These are phyloP conservation scores for Tillandsia fasciculata DNA, from an alignment of 176 grass and related monocot genomes.

Conservation along the genomic window DNA sequence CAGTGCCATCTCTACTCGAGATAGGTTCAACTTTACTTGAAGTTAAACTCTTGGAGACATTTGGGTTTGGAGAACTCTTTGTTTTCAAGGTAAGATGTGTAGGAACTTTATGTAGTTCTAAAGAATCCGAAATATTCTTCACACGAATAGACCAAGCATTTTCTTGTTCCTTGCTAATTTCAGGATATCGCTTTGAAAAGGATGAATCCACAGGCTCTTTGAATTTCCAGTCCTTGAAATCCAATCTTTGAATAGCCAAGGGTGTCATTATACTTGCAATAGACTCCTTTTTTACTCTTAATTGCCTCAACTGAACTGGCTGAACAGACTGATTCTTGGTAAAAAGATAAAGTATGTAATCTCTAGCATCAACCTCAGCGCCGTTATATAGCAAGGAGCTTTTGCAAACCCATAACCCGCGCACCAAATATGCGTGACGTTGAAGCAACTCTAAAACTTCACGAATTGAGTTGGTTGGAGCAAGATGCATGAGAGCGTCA, in stretches of 20 bases:
- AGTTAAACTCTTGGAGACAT: not conserved
- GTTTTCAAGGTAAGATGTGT: constrained; percentile 11
- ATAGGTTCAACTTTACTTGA: constrained; percentile 22
- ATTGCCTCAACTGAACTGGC: constrained; percentile 4
- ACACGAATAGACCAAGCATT: constrained; percentile 34
- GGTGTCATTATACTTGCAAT: constrained; percentile 21
- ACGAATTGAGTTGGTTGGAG: constrained; percentile 34
- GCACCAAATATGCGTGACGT: constrained; percentile 48
- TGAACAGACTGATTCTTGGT: constrained; percentile 36
- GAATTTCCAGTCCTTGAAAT: constrained; percentile 49
- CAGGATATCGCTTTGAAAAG: constrained; percentile 44
- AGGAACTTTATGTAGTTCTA: not conserved
- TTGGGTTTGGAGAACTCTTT: constrained; percentile 23
- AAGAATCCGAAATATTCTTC: constrained; percentile 6
- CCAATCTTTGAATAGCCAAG: constrained; percentile 40
- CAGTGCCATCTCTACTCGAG: constrained; percentile 18
- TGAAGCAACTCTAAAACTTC: constrained; percentile 47
- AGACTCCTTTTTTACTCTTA: not conserved
- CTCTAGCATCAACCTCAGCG: constrained; percentile 32
- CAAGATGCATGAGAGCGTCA: constrained; percentile 59
- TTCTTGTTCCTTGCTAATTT: constrained; percentile 47
- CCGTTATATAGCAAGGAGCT: constrained; percentile 57
- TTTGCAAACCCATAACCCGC: constrained; percentile 65
- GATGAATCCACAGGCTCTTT: constrained; percentile 33
- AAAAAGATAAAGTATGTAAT: constrained; percentile 43